A percentile compares a stretch with the other conserved stretches of the same genome.
phyloP scores from a whole-genome alignment of 2,329 filamentous ascomycete species.

The Cercospora citrullina region DNA sequence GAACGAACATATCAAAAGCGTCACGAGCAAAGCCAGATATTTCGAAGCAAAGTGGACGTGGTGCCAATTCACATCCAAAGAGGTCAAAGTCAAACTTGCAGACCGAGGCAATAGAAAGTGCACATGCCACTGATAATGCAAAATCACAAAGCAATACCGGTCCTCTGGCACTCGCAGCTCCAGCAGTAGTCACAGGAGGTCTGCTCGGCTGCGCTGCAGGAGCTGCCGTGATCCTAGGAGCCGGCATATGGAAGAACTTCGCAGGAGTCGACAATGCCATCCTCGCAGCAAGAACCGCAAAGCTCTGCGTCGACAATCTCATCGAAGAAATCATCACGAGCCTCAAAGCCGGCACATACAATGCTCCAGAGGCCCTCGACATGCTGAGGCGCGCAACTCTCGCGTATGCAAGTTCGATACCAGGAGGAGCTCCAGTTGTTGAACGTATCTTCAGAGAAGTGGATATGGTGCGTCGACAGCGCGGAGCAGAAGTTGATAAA shows the following conservation, averaged over 20 bases:
- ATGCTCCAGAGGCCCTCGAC: slow-evolving; percentile 34
- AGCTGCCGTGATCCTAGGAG: slow-evolving; percentile 32
- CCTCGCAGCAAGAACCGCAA: slow-evolving; percentile 30
- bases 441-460: slow-evolving; percentile 35
- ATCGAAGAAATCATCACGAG: slow-evolving; percentile 33
- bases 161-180: slow-evolving; percentile 25
- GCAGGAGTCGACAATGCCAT: slow-evolving; percentile 32
- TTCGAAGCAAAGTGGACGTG: background rate
- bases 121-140: background rate
- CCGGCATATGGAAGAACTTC: slow-evolving; percentile 32
- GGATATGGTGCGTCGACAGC: slow-evolving; percentile 29
- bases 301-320: slow-evolving; percentile 33
- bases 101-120: background rate
- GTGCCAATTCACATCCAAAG: background rate
- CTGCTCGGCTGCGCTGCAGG: slow-evolving; percentile 34
- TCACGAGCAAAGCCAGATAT: background rate
- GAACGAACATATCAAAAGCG: background rate
- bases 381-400: slow-evolving; percentile 34
- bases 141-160: background rate
- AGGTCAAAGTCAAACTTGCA: background rate
- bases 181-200: slow-evolving; percentile 33
- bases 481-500: slow-evolving; percentile 32
- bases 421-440: slow-evolving; percentile 31
- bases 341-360: slow-evolving; percentile 35
- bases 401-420: slow-evolving; percentile 33